phyloP scores from a whole-genome alignment of 2,329 filamentous ascomycete species.

The Corniculantispora saksenae region DNA sequence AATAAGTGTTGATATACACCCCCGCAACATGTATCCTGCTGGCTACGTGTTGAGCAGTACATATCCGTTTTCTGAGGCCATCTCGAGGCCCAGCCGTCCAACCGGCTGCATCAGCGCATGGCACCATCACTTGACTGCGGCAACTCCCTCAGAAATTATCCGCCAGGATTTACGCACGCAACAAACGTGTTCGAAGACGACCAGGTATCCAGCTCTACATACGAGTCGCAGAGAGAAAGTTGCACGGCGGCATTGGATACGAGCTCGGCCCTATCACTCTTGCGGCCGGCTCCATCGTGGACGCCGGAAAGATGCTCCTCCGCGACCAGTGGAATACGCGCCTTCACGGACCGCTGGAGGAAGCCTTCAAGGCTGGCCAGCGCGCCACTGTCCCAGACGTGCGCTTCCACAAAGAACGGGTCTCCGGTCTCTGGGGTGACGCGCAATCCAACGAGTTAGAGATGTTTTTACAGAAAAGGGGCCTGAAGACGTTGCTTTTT shows the following conservation, averaged over 20 bases:
- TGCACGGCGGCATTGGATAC: constrained; percentile 33
- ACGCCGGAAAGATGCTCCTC: constrained; percentile 47
- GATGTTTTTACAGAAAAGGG: constrained; percentile 38
- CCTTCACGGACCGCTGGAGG: constrained; percentile 48
- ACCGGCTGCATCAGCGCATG: not conserved
- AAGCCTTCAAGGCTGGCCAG: constrained; percentile 32
- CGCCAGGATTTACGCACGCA: not conserved
- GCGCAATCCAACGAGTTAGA: constrained; percentile 41
- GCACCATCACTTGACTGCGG: not conserved
- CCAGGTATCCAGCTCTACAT: not conserved
- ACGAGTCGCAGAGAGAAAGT: constrained; percentile 6
- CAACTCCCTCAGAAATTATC: not conserved
- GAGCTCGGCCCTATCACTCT: constrained; percentile 44
- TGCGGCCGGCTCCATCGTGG: constrained; percentile 10
- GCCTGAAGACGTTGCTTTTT: constrained; percentile 54
- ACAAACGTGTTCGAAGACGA: not conserved
- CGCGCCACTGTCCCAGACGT: constrained; percentile 41
- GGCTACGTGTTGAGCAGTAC: too few species aligned
- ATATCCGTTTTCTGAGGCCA: not conserved
- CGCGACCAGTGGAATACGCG: constrained; percentile 58
- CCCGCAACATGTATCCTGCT: too few species aligned
- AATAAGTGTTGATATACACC: too few species aligned
- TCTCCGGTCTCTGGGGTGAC: constrained; percentile 56
- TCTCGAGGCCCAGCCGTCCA: not conserved
- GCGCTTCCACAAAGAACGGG: constrained; percentile 57